Evolutionary conservation across 1,139 yeast genomes (phyloP), one percentile per base, ranked within the genome.

Genomic region (Saccharomyces pastorianus): DNA sequence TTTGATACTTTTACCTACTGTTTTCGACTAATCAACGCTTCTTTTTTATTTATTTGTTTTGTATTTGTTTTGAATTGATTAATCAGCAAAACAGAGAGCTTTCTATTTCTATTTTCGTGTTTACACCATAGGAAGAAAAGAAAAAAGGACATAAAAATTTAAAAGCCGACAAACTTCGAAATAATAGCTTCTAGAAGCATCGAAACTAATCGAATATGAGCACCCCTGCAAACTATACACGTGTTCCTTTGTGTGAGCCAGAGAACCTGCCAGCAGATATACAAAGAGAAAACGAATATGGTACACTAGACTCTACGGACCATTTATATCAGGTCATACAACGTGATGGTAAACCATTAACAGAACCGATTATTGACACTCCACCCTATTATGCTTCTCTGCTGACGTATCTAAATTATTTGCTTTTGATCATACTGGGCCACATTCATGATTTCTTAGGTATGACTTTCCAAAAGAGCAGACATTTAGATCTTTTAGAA

Each of bases 401-500:
- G 56, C 79, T 88, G 55, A 93, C 99, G 2, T 93, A 91, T 66
- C 73, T 93, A 63, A 83, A 86, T 68, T 95, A 90, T 69, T 76
- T 93, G 61, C 80, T 88, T 51, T 78, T 93, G 65, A 88, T 93
- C 60, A 81, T 90, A 41, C 78, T 89, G 58, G 99, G 99, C 46
- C 96, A 93, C 66, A 73, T 90, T 44, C 83, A 91, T 62, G 99
- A 93, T 72, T 91, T 85, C 68, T 80, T 89, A 58, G 96, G 96
- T 51, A 82, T 86, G 68, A 73, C 77, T 28, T 85, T 91, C 69
- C 80, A 79, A 65, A 85, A 88, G 26, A 76, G 81, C 52, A 78
- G 78, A 58, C 85, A 84, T 69, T 74, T 74, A 49, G 85, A 88
- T 62, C 77, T 91, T 57, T 74, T 85, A 53, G 95, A 88, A 66